A percentile compares a stretch with the other conserved stretches of the same genome.
Evolutionary conservation across 805 yeast species (phyloP).

Genomic region (Schwanniomyces sp.): DNA sequence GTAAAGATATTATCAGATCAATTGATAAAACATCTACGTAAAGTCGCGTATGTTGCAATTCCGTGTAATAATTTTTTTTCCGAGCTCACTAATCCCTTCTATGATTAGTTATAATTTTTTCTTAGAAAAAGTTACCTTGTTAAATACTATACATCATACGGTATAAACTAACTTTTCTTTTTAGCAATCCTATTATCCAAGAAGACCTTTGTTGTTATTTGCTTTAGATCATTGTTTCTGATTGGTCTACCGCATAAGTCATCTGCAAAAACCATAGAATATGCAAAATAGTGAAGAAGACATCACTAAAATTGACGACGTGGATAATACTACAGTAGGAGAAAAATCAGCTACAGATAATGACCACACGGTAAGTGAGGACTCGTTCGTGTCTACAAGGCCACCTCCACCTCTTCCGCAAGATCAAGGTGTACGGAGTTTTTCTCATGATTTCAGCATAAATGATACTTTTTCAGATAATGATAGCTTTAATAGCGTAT

Average conservation of each 20-base stretch:
- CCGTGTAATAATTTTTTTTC: not conserved
- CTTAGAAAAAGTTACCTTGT: not conserved
- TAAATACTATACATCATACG: not conserved
- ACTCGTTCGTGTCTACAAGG: slow-evolving; percentile 15
- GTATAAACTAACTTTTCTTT: not conserved
- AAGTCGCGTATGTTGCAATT: not conserved
- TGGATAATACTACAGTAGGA: not conserved
- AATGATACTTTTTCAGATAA: slow-evolving; percentile 5
- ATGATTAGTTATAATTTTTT: not conserved
- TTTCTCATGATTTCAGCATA: slow-evolving; percentile 1
- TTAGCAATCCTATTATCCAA: not conserved
- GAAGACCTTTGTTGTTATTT: not conserved
- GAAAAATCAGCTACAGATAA: not conserved
- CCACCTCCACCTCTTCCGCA: slow-evolving; percentile 9
- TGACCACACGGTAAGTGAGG: slow-evolving; percentile 14
- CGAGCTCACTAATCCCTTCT: not conserved
- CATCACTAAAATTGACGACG: not conserved
- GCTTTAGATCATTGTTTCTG: not conserved
- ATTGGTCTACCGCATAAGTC: not conserved
- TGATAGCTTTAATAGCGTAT: slow-evolving; percentile 14
- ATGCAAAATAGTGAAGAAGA: slow-evolving; percentile 1
- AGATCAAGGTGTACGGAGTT: slow-evolving; percentile 2
- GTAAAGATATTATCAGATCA: too few relatives aligned
- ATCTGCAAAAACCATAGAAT: not conserved
- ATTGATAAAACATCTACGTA: too few relatives aligned